Evolutionary conservation across 352 stramenopile species (phyloP).

Genomic region (Blastocystis sp.): DNA sequence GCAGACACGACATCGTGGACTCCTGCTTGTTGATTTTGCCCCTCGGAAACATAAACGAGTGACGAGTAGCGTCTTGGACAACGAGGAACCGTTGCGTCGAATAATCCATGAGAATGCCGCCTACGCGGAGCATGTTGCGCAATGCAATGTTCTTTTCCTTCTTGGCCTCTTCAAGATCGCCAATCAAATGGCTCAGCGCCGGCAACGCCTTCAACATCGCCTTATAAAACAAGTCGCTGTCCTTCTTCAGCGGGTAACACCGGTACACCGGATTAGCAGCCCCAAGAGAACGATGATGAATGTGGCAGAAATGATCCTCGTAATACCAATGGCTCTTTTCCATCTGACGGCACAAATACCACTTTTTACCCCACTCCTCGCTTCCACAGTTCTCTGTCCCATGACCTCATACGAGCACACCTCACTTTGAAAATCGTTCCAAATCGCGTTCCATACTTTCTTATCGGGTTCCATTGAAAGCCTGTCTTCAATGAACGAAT

Average conservation of each 20-base stretch:
- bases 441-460: slow-evolving; percentile 50
- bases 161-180: slow-evolving; percentile 31
- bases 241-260: background rate
- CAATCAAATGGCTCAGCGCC: background rate
- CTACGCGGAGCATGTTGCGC: slow-evolving; percentile 31
- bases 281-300: background rate
- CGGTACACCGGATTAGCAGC: background rate
- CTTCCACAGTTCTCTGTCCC: slow-evolving; percentile 6
- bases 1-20: background rate
- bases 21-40: slow-evolving; percentile 63
- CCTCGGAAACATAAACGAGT: slow-evolving; percentile 22
- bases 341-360: slow-evolving; percentile 30
- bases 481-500: background rate
- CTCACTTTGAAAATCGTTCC: slow-evolving; percentile 2
- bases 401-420: background rate
- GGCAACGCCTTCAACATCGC: slow-evolving; percentile 10
- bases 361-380: slow-evolving; percentile 54
- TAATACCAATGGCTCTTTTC: slow-evolving; percentile 58
- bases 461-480: slow-evolving; percentile 50
- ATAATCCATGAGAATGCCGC: slow-evolving; percentile 16
- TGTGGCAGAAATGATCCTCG: slow-evolving; percentile 40
- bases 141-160: slow-evolving; percentile 1
- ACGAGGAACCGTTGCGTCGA: background rate
- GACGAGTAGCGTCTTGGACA: background rate
- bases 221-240: background rate